A percentile compares a stretch with the other conserved stretches of the same genome.
Evolutionary conservation across 306 rosid species (phyloP).

Genomic region (Coriaria nepalensis): DNA sequence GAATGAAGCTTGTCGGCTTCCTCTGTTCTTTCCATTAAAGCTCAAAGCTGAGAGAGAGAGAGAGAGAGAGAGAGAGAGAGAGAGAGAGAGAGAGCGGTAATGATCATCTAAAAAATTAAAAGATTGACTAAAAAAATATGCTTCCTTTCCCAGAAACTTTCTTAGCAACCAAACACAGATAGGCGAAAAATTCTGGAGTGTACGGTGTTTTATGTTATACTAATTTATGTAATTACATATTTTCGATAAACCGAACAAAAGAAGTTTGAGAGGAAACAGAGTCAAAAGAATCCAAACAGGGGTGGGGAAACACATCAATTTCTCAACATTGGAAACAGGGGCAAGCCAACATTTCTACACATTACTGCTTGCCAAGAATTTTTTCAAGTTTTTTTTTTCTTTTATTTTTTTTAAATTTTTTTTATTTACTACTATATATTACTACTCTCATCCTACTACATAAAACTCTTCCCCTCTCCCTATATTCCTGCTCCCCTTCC

Average conservation of each 20-base stretch:
- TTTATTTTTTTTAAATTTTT: background rate
- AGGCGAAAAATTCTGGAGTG: too few species aligned
- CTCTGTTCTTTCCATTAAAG: too few species aligned
- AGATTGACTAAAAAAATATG: background rate
- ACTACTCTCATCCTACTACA: conserved; percentile 14
- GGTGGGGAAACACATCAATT: background rate
- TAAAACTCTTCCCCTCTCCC: conserved; percentile 11
- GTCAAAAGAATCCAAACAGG: background rate
- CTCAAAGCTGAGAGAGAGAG: too few species aligned
- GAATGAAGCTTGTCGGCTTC: too few species aligned
- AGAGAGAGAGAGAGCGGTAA: background rate
- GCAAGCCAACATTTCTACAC: conserved; percentile 15
- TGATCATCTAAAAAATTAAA: background rate
- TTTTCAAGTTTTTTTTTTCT: background rate
- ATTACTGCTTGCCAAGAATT: conserved; percentile 25
- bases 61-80: too few species aligned
- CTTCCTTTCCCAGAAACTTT: background rate
- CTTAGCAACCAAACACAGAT: conserved; percentile 1
- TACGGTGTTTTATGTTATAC: too few species aligned
- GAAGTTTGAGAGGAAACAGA: conserved; percentile 5
- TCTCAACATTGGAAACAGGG: background rate
- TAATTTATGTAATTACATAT: too few species aligned
- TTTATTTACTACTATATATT: too few species aligned
- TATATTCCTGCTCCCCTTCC: conserved; percentile 45
- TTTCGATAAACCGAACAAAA: too few species aligned